phyloP scores from a whole-genome alignment of 1,139 yeast genomes.

The Candida sp. region DNA sequence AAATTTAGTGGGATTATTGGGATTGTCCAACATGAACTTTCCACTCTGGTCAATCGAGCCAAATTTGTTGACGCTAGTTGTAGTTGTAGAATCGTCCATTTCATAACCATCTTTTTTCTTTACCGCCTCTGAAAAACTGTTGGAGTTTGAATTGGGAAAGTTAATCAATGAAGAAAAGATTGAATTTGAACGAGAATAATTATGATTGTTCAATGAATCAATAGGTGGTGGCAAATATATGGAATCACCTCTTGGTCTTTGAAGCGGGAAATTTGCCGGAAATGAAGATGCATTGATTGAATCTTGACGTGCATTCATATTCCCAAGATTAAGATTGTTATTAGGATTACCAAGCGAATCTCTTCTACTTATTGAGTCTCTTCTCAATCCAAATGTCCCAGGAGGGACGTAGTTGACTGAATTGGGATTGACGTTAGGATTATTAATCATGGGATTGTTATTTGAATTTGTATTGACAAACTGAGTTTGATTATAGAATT shows the following conservation, averaged over 20 bases:
- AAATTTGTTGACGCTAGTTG: constrained; percentile 3
- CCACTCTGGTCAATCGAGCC: constrained; percentile 3
- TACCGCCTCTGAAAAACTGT: not conserved
- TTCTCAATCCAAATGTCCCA: not conserved
- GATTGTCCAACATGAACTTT: not conserved
- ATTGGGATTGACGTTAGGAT: not conserved
- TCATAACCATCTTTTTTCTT: not conserved
- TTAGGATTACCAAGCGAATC: not conserved
- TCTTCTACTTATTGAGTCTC: not conserved
- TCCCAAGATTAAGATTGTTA: not conserved
- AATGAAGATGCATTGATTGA: not conserved
- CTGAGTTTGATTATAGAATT: not conserved
- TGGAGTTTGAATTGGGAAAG: constrained; percentile 27
- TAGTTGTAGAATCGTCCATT: not conserved
- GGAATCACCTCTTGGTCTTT: constrained; percentile 27
- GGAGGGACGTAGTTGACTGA: not conserved
- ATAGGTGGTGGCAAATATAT: constrained; percentile 31
- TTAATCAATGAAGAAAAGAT: constrained; percentile 42
- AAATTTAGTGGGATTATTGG: constrained; percentile 15
- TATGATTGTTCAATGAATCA: constrained; percentile 7
- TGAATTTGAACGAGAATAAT: constrained; percentile 26
- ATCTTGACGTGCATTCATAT: constrained; percentile 2
- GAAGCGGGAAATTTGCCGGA: not conserved
- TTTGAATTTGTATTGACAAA: not conserved
- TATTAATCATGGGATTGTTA: not conserved